These are phyloP conservation scores for Capsicum chinense DNA, from an alignment of 257 asterid genomes.

Conservation along the genomic window DNA sequence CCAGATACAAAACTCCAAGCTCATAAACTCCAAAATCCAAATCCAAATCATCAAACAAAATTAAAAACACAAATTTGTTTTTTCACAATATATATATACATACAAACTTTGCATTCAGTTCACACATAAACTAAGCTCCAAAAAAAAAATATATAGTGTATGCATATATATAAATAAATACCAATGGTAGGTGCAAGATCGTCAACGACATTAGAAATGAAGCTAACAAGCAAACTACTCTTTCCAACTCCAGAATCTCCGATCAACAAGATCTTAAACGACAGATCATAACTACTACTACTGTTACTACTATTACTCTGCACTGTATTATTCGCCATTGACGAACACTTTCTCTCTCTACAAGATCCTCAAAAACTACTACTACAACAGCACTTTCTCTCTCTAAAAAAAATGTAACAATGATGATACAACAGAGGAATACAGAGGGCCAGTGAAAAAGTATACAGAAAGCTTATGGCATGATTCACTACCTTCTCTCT, in stretches of 20 bases:
- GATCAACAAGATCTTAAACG: constrained; percentile 33
- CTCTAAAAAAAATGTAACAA: background rate
- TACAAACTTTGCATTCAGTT: background rate
- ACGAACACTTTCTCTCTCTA: background rate
- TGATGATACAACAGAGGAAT: background rate
- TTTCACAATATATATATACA: background rate
- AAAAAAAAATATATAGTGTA: background rate
- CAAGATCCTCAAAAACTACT: background rate
- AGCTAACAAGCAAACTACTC: constrained; percentile 32
- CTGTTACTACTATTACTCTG: constrained; percentile 17
- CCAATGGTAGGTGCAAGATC: constrained; percentile 35
- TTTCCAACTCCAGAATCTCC: constrained; percentile 38
- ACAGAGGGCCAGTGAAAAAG: constrained; percentile 39
- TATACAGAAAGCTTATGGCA: constrained; percentile 38
- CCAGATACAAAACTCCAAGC: background rate
- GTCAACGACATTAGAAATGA: constrained; percentile 32
- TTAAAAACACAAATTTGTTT: background rate
- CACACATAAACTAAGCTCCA: background rate
- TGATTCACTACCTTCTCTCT: constrained; percentile 33
- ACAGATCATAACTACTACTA: constrained; percentile 30
- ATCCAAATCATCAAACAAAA: background rate
- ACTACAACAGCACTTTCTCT: background rate
- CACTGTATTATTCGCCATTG: constrained; percentile 18
- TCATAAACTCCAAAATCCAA: background rate
- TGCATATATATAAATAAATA: background rate